Conservation (phyloP, 768 basidiomycete genomes). For the Tulasnella sp. region DNA sequence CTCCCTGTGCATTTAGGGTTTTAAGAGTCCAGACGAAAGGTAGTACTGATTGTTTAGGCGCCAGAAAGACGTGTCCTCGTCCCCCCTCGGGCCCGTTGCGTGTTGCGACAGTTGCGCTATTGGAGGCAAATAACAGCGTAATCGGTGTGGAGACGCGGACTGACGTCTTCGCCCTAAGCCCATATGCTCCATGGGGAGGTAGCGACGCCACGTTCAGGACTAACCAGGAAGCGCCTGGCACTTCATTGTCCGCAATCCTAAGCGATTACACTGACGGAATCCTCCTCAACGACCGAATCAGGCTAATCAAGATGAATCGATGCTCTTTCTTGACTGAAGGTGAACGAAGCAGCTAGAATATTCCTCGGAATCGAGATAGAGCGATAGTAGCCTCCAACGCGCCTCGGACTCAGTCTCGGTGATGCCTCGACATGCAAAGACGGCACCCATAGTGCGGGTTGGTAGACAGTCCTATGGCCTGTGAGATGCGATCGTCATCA, state of each 20-base stretch:
- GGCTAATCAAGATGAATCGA: conserved; percentile 18
- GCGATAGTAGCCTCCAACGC: conserved; percentile 19
- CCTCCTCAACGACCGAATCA: not conserved
- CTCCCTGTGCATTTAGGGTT: conserved; percentile 17
- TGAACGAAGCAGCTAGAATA: conserved; percentile 6
- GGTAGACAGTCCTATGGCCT: conserved; percentile 16
- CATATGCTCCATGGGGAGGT: conserved; percentile 11
- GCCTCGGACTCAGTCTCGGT: conserved; percentile 14
- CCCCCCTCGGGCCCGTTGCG: not conserved
- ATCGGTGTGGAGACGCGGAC: not conserved
- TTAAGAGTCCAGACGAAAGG: conserved; percentile 8
- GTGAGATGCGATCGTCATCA: conserved; percentile 20
- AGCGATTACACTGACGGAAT: conserved; percentile 3
- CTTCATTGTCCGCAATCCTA: conserved; percentile 9
- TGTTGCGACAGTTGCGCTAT: not conserved
- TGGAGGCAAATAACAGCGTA: not conserved
- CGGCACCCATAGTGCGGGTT: conserved; percentile 6
- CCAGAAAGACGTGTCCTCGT: conserved; percentile 3
- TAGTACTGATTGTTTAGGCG: conserved; percentile 19
- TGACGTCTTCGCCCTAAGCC: conserved; percentile 7
- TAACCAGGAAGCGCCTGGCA: conserved; percentile 11
- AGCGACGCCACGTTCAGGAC: conserved; percentile 13
- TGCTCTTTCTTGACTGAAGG: not conserved
- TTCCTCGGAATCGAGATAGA: conserved; percentile 28
- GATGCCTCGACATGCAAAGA: conserved; percentile 15